These are phyloP conservation scores for Raffaelea arxii DNA, from an alignment of 2,329 filamentous ascomycete species.

Conservation along the genomic window DNA sequence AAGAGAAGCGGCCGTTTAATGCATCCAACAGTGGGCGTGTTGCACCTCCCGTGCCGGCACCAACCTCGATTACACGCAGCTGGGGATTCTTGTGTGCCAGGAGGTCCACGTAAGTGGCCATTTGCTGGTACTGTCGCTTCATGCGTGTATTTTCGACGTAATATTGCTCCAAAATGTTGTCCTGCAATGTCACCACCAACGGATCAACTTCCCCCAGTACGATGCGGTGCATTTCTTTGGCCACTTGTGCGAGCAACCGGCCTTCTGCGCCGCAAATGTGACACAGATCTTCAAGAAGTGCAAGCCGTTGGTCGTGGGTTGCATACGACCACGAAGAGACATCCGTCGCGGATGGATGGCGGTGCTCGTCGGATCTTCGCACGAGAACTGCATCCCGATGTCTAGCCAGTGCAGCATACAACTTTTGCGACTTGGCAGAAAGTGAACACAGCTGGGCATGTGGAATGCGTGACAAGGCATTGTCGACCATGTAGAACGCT, in stretches of 20 bases:
- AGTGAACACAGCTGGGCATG: not conserved
- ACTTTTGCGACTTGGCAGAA: slow-evolving; percentile 10
- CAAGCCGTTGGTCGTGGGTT: slow-evolving; percentile 1
- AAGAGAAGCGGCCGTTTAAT: slow-evolving; percentile 12
- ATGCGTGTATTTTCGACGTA: slow-evolving; percentile 14
- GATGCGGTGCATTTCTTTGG: slow-evolving; percentile 14
- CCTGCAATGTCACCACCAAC: slow-evolving; percentile 19
- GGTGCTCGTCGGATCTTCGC: slow-evolving; percentile 1
- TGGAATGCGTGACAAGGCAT: slow-evolving; percentile 5
- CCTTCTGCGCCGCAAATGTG: slow-evolving; percentile 10
- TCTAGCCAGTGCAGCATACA: slow-evolving; percentile 7
- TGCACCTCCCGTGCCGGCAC: slow-evolving; percentile 17
- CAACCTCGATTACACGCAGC: slow-evolving; percentile 26
- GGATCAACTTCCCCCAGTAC: slow-evolving; percentile 17
- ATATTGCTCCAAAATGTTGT: slow-evolving; percentile 14
- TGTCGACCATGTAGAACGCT: slow-evolving; percentile 12
- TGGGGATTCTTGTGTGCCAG: slow-evolving; percentile 17
- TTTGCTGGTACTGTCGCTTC: too few relatives aligned
- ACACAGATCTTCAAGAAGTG: slow-evolving; percentile 2
- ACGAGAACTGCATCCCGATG: slow-evolving; percentile 10
- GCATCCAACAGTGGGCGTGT: slow-evolving; percentile 14
- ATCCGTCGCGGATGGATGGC: not conserved
- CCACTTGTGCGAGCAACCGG: slow-evolving; percentile 8
- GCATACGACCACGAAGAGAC: slow-evolving; percentile 10
- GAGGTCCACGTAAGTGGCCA: too few relatives aligned